Evolutionary conservation across 2,329 filamentous ascomycete species (phyloP).

Genomic region (Monosporascus cannonballus): DNA sequence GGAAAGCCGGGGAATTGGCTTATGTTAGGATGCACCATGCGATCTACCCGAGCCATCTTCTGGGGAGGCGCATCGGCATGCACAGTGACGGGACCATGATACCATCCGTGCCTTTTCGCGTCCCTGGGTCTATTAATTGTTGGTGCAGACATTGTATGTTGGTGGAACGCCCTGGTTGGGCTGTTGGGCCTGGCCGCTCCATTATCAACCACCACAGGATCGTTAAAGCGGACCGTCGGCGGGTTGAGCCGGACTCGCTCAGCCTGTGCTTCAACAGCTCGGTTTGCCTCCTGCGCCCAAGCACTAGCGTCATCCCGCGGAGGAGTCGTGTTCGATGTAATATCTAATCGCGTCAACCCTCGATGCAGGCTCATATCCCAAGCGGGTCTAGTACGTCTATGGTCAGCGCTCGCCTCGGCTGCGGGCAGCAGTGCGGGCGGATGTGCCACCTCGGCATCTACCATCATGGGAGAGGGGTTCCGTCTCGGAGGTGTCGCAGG

Average conservation of each 20-base stretch:
- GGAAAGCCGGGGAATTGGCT: conserved; percentile 47
- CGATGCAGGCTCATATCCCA: conserved; percentile 64
- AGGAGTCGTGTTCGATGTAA: conserved; percentile 42
- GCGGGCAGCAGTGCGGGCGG: conserved; percentile 27
- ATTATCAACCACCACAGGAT: conserved; percentile 29
- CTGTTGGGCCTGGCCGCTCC: conserved; percentile 8
- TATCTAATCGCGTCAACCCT: conserved; percentile 60
- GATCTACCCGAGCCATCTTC: conserved; percentile 42
- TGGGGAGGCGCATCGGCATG: conserved; percentile 33
- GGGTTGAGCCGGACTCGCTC: conserved; percentile 42
- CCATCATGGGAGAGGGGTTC: conserved; percentile 68
- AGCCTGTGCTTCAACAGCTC: conserved; percentile 48
- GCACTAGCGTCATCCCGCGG: conserved; percentile 45
- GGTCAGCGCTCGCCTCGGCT: conserved; percentile 32
- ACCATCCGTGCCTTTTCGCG: conserved; percentile 66
- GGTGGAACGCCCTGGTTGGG: conserved; percentile 34
- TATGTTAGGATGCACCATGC: conserved; percentile 53
- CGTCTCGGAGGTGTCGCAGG: conserved; percentile 58
- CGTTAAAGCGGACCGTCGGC: conserved; percentile 50
- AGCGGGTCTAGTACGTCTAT: conserved; percentile 45
- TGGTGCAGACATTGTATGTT: conserved; percentile 56
- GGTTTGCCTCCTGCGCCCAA: conserved; percentile 53
- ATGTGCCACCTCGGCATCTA: conserved; percentile 49
- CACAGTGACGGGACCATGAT: conserved; percentile 46
- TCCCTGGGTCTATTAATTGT: conserved; percentile 50